Evolutionary conservation across 2,329 filamentous ascomycete species (phyloP), one percentile per base, ranked within the genome.

Genomic region (Fusarium graminum): DNA sequence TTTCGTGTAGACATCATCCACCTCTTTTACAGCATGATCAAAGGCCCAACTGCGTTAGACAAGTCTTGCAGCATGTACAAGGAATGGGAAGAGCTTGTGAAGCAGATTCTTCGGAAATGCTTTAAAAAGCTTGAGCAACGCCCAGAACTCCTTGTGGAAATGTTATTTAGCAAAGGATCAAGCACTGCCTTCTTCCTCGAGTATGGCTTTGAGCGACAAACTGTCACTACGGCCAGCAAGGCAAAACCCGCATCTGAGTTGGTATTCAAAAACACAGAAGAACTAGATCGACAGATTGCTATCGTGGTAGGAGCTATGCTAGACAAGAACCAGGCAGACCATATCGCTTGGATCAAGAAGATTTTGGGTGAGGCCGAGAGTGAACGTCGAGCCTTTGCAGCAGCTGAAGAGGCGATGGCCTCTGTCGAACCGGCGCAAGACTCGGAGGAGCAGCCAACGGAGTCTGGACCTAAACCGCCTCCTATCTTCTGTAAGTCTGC

Each of bases 151-250:
- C 85, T 97, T 47, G 90, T 96, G 1, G 95, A 99, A 78, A 88
- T 99, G 84, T 83, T 99, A 14, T 99, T 99, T 78, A 97, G 92
- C 77, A 99, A 99, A 78, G 91, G 93, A 57, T 90, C 89, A 50
- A 86, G 87, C 43, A 97, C 92, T 0, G 86, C 93, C 1, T 92
- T 92, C 78, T 98, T 93, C 75, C 85, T 99, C 7, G 94, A 98
- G 74, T 93, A 94, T 73, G 95, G 95, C 0, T 91, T 92, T 70
- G 93, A 97, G 72, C 92, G 90, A 74, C 92, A 91, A 75, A 93
- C 94, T 67, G 87, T 90, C 0, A 76, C 89, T 25, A 85, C 85
- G 19, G 82, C 84, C 17, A 73, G 78, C n/a, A 85, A 88, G 41
- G 86, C 89, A 11, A 87, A 87, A 67, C 86, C 92, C 5, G 93